Evolutionary conservation across 768 basidiomycete species (phyloP).

Genomic region (Amanita fuliginea): DNA sequence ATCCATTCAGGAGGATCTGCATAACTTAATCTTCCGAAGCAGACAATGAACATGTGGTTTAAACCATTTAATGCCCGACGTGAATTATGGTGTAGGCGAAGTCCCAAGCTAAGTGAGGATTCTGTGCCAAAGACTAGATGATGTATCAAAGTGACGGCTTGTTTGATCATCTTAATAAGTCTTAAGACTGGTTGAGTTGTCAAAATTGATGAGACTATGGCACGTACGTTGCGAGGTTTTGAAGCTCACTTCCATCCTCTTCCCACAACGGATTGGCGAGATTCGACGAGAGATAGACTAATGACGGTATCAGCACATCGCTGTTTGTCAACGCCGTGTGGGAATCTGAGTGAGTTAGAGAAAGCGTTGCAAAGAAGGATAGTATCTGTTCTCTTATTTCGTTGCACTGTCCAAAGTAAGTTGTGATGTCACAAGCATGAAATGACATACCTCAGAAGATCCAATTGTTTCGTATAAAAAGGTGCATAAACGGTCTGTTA

Average conservation of each 20-base stretch:
- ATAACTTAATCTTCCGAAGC: conserved; percentile 65
- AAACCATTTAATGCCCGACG: conserved; percentile 49
- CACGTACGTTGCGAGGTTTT: conserved; percentile 26
- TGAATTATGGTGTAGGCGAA: conserved; percentile 45
- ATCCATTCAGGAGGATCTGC: conserved; percentile 59
- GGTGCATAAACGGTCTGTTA: conserved; percentile 26
- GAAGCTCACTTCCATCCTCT: conserved; percentile 34
- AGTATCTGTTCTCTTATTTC: conserved; percentile 12
- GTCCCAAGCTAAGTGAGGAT: conserved; percentile 39
- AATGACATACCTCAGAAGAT: not conserved
- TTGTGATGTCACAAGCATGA: not conserved
- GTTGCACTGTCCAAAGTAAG: not conserved
- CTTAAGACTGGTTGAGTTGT: conserved; percentile 21
- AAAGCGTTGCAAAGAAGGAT: conserved; percentile 29
- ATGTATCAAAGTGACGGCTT: conserved; percentile 50
- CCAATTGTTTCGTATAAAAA: not conserved
- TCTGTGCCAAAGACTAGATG: conserved; percentile 44
- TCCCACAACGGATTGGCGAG: conserved; percentile 57
- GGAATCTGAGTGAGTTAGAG: conserved; percentile 27
- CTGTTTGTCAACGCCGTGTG: conserved; percentile 31
- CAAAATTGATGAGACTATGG: not conserved
- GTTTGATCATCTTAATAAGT: conserved; percentile 36
- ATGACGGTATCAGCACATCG: conserved; percentile 48
- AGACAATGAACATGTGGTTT: conserved; percentile 63
- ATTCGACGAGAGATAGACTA: conserved; percentile 44